Percentiles rank a stretch among this genome's conserved stretches.
phyloP scores from a whole-genome alignment of 179 eudicot species.

The Corrigiola litoralis region DNA sequence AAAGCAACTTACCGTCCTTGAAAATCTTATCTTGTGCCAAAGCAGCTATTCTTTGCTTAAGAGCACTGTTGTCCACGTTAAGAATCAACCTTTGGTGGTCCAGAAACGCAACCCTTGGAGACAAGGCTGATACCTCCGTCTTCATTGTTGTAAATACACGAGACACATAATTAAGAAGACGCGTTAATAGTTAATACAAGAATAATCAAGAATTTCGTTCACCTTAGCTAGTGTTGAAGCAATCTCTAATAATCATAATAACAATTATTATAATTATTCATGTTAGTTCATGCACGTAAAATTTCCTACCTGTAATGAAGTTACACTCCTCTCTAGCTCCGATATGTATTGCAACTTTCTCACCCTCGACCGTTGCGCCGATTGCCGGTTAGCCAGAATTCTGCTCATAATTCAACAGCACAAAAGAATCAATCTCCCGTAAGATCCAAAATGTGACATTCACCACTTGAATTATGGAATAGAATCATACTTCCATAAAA shows the following conservation, averaged over 20 bases:
- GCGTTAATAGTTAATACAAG: no score
- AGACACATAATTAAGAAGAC: neutral
- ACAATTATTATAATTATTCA: no score
- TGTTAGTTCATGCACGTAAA: neutral
- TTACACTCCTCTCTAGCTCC: constrained; percentile 84
- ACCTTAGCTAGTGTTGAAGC: no score
- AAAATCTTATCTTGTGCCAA: constrained; percentile 88
- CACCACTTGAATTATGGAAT: neutral
- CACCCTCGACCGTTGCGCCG: constrained; percentile 86
- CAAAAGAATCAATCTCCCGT: neutral
- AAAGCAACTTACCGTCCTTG: constrained; percentile 62
- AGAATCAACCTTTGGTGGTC: constrained; percentile 87
- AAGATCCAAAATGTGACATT: neutral
- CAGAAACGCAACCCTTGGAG: constrained; percentile 85
- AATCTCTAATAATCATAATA: no score
- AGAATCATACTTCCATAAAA: neutral
- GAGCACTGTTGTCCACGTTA: constrained; percentile 84
- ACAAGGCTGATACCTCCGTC: constrained; percentile 90
- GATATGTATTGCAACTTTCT: constrained; percentile 86
- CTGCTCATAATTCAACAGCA: constrained; percentile 25
- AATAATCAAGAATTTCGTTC: no score
- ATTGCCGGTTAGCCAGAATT: constrained; percentile 84
- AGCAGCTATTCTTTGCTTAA: constrained; percentile 89
- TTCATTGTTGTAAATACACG: constrained; percentile 16
- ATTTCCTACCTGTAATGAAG: constrained; percentile 61